phyloP scores from a whole-genome alignment of 805 yeast genomes.

The Soucietia sequanensis region DNA sequence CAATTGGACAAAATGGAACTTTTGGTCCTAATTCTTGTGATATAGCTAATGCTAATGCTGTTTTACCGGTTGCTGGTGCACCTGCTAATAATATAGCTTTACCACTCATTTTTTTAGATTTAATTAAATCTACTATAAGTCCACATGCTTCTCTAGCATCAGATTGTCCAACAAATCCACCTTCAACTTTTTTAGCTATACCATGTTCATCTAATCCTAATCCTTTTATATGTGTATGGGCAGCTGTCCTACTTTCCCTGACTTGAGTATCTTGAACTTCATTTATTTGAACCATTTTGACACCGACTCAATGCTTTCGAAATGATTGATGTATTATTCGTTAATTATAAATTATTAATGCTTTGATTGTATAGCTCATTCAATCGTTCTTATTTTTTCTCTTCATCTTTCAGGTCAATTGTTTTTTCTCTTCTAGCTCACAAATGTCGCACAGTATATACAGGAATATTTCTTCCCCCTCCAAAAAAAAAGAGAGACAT shows the following conservation, averaged over 20 bases:
- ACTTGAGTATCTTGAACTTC: constrained; percentile 62
- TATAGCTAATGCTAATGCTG: constrained; percentile 93
- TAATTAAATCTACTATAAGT: constrained; percentile 88
- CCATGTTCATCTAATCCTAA: constrained; percentile 92
- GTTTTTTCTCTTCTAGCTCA: no score
- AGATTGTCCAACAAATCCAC: constrained; percentile 81
- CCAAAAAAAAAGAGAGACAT: no score
- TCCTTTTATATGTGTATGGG: constrained; percentile 96
- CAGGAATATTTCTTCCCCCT: no score
- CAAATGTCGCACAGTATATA: no score
- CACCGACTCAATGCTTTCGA: no score
- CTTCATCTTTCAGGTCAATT: no score
- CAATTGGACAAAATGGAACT: constrained; percentile 97
- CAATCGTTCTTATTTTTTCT: no score
- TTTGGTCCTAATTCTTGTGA: constrained; percentile 96
- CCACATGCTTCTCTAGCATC: constrained; percentile 92
- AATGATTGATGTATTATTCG: no score
- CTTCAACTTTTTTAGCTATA: constrained; percentile 76
- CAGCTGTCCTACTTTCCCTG: constrained; percentile 77
- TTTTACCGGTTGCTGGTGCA: constrained; percentile 98
- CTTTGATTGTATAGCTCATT: no score
- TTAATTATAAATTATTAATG: no score
- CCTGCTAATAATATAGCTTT: constrained; percentile 96
- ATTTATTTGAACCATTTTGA: constrained; percentile 80
- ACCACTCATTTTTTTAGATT: constrained; percentile 89